Evolutionary conservation across 176 grass and related monocot genomes (phyloP).

Genomic region (Avena atlantica): DNA sequence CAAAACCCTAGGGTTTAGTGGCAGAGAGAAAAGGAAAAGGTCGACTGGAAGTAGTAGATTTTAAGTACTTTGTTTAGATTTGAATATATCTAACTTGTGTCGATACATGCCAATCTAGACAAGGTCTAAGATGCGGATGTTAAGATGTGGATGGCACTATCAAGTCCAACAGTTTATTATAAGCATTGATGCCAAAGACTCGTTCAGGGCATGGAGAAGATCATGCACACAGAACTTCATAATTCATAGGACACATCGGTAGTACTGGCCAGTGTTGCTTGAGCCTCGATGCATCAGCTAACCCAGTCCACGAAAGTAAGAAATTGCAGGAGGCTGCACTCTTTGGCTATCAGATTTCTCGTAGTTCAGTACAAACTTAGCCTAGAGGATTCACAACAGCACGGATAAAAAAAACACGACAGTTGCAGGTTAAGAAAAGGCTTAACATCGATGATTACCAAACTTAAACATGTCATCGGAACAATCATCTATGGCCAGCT

Average conservation of each 20-base stretch:
- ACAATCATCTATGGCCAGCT: background rate
- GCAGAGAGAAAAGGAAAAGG: too few relatives aligned
- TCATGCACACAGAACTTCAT: too few relatives aligned
- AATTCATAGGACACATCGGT: too few relatives aligned
- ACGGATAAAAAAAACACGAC: background rate
- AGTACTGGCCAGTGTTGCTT: too few relatives aligned
- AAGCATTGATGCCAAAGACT: too few relatives aligned
- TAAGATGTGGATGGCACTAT: background rate
- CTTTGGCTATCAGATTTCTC: background rate
- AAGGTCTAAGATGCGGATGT: background rate
- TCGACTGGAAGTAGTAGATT: too few relatives aligned
- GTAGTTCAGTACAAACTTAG: background rate
- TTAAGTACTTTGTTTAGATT: too few relatives aligned
- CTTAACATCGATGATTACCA: background rate
- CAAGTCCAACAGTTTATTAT: background rate
- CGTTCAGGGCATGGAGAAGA: too few relatives aligned
- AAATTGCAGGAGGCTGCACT: background rate
- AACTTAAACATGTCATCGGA: background rate
- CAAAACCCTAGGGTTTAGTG: too few relatives aligned
- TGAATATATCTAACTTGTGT: too few relatives aligned
- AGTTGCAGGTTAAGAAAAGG: background rate
- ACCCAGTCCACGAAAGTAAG: background rate
- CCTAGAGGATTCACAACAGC: background rate
- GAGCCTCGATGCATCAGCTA: background rate
- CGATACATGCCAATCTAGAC: too few relatives aligned